Percentiles rank a stretch among this genome's conserved stretches.
phyloP scores from a whole-genome alignment of 306 rosid species.

The Prunus padus region DNA sequence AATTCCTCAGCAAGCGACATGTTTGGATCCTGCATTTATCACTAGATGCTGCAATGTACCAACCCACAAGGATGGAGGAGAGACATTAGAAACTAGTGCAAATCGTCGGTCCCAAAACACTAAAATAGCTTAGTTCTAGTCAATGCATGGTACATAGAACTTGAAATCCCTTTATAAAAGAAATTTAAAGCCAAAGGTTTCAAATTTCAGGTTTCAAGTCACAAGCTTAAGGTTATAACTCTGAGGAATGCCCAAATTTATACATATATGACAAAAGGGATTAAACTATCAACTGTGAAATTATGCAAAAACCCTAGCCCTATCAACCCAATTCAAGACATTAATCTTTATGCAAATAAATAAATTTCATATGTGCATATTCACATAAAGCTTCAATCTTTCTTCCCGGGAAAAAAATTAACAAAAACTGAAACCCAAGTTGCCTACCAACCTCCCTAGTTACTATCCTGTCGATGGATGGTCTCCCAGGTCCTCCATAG shows the following conservation, averaged over 20 bases:
- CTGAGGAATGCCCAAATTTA: not conserved
- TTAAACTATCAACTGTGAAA: not conserved
- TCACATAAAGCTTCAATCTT: conserved; percentile 7
- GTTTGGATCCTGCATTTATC: conserved; percentile 37
- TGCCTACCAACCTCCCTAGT: no score
- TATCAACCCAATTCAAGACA: not conserved
- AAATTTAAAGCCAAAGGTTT: conserved; percentile 4
- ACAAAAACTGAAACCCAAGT: not conserved
- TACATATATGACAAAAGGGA: no score
- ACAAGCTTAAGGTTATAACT: not conserved
- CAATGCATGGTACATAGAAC: not conserved
- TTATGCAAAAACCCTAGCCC: not conserved
- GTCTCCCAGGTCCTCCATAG: no score
- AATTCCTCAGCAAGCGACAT: conserved; percentile 55
- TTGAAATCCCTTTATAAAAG: not conserved
- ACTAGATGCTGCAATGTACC: conserved; percentile 5
- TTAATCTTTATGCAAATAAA: not conserved
- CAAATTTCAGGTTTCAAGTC: conserved; percentile 3
- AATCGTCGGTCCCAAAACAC: not conserved
- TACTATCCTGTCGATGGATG: no score
- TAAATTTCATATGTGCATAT: not conserved
- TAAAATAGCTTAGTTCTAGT: not conserved
- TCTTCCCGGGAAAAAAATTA: not conserved
- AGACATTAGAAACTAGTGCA: not conserved
- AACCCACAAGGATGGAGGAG: not conserved